Evolutionary conservation across 2,329 filamentous ascomycete species (phyloP), one percentile per base, ranked within the genome.

Genomic region (Rutstroemia sp.): DNA sequence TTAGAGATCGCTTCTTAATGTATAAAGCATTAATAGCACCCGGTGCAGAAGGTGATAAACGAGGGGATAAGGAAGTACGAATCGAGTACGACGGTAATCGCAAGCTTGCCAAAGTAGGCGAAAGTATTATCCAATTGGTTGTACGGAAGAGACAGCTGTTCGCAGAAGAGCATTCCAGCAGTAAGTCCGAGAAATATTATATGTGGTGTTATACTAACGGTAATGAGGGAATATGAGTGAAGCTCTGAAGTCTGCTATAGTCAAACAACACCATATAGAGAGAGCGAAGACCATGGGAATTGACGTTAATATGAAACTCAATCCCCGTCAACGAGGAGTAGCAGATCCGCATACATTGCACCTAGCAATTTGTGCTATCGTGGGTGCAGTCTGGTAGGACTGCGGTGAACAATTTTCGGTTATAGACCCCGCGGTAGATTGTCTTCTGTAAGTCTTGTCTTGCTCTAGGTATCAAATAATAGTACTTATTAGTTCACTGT

Each of bases 31-130:
- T 59, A 30, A 57, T 23, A 42, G 34, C 39, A 39, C 54, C 54
- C 27, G 46, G 54, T 36, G 17, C 21, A 39, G 54, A 57, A 59
- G 57, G 54, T 44, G 25, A 30, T n/a, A 57, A 59, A 57, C 54
- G 50, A 39, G 54, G 54, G 40, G 48, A 38, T 12, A n/a, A 44
- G 17, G 50, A 57, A 57, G 57, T 57, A 47, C 19, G 40, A 30
- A 14, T n/a, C 19, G 42, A 49, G 25, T 54, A 59, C 47, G 40
- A 59, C 16, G 54, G 50, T n/a, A 59, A 59, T 50, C 50, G 54
- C 4, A 49, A 14, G 3, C 34, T 51, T 49, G 53, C 48, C n/a
- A n/a, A 48, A 16, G 10, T 48, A 27, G 42, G 53, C 19, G 42
- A 53, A 39, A 44, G 45, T 21, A 9, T 49, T 8, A 51, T 57